Evolutionary conservation across 2,329 filamentous ascomycete species (phyloP).

Genomic region (Metarhizium brunneum): DNA sequence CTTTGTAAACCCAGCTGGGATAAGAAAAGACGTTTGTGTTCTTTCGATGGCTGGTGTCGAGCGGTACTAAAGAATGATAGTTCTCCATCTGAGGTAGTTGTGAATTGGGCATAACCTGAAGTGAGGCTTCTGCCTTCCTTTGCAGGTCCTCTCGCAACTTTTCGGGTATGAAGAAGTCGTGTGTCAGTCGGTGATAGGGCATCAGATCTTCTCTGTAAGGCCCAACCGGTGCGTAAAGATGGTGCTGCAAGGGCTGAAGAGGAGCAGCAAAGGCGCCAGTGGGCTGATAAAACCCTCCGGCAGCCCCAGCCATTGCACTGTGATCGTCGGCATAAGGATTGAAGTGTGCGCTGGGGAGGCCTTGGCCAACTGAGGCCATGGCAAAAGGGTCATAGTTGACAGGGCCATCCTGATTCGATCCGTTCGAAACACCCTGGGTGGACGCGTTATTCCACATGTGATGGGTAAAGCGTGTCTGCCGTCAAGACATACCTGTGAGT

Average conservation of each 20-base stretch:
- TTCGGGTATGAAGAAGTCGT: conserved; percentile 89
- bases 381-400: conserved; percentile 53
- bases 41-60: conserved; percentile 75
- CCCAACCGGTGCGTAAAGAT: conserved; percentile 82
- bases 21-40: conserved; percentile 75
- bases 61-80: conserved; percentile 84
- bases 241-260: conserved; percentile 70
- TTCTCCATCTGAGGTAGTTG: conserved; percentile 74
- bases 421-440: conserved; percentile 34
- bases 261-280: conserved; percentile 41
- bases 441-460: not conserved
- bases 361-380: conserved; percentile 45
- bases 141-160: conserved; percentile 80
- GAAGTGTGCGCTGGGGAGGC: conserved; percentile 41
- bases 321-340: conserved; percentile 76
- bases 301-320: conserved; percentile 43
- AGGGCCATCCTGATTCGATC: conserved; percentile 34
- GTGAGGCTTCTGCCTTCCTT: conserved; percentile 75
- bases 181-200: conserved; percentile 75
- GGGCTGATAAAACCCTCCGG: conserved; percentile 58
- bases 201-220: conserved; percentile 73
- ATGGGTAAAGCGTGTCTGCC: not conserved
- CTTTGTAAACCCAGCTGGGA: conserved; percentile 92
- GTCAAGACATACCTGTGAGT: conserved; percentile 29
- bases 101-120: conserved; percentile 72